These are phyloP conservation scores for Streptanthus diversifolius DNA, from an alignment of 345 rosid species.

Conservation along the genomic window DNA sequence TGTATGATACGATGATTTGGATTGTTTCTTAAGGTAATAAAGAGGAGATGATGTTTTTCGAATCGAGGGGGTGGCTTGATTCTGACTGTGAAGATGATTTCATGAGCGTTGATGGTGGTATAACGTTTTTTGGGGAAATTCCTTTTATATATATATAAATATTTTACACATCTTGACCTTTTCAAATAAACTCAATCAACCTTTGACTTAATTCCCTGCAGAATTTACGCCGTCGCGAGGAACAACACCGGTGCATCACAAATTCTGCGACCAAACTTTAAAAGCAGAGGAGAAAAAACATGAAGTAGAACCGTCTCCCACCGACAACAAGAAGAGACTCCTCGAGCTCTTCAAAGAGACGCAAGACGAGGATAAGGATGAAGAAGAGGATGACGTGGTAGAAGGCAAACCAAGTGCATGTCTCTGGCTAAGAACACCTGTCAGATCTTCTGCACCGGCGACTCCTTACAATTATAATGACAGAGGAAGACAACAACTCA, in stretches of 20 bases:
- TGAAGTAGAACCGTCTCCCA: constrained; percentile 39
- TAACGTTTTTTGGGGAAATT: no score
- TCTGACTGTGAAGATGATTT: constrained; percentile 93
- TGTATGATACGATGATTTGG: not conserved
- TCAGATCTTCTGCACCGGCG: constrained; percentile 36
- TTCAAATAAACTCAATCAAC: not conserved
- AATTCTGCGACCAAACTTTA: constrained; percentile 40
- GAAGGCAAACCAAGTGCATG: constrained; percentile 27
- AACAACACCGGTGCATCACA: constrained; percentile 62
- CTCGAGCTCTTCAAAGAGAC: constrained; percentile 68
- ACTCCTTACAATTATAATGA: constrained; percentile 46
- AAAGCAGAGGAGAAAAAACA: constrained; percentile 20
- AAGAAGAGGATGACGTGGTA: constrained; percentile 20
- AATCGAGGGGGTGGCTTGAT: constrained; percentile 74
- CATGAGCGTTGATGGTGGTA: constrained; percentile 89
- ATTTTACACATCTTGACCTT: no score
- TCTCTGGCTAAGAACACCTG: constrained; percentile 33
- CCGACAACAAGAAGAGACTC: constrained; percentile 64
- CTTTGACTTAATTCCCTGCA: constrained; percentile 15
- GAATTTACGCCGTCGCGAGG: constrained; percentile 89
- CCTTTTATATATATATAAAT: no score
- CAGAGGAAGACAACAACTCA: constrained; percentile 26
- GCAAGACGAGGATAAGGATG: constrained; percentile 27
- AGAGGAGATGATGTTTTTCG: constrained; percentile 68
- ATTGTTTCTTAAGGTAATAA: constrained; percentile 42